These are phyloP conservation scores for Lagerstroemia speciosa DNA, from an alignment of 345 rosid genomes.

Conservation along the genomic window DNA sequence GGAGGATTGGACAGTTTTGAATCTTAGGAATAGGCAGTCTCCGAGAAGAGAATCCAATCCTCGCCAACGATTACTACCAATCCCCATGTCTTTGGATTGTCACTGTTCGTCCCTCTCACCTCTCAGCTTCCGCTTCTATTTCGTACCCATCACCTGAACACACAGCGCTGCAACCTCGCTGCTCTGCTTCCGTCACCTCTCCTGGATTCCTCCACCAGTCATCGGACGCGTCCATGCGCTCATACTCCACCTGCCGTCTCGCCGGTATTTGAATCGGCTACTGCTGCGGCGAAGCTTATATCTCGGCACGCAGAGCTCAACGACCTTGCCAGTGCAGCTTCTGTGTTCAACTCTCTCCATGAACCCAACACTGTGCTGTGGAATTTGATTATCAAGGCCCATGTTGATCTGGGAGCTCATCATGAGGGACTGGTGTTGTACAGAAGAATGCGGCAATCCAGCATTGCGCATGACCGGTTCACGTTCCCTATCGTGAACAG, in stretches of 20 bases:
- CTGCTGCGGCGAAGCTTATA: background rate
- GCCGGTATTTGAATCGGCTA: background rate
- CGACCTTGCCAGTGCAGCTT: slow-evolving; percentile 13
- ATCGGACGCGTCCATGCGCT: too few species aligned
- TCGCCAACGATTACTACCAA: too few species aligned
- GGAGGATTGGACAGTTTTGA: too few species aligned
- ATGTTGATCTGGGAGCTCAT: background rate
- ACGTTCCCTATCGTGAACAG: slow-evolving; percentile 28
- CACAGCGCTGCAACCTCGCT: too few species aligned
- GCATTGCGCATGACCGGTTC: slow-evolving; percentile 18
- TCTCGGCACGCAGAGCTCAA: slow-evolving; percentile 1
- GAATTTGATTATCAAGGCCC: slow-evolving; percentile 17
- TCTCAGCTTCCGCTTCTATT: background rate
- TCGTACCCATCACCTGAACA: too few species aligned
- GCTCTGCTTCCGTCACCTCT: background rate
- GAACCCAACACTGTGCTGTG: slow-evolving; percentile 13
- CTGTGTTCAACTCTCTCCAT: slow-evolving; percentile 6
- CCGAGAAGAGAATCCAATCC: too few species aligned
- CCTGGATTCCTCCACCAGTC: too few species aligned
- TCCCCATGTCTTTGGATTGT: background rate
- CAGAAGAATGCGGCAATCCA: slow-evolving; percentile 19
- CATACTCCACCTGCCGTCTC: background rate
- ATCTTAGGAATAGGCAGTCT: too few species aligned
- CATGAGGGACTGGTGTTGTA: slow-evolving; percentile 16
- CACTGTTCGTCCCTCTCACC: background rate